Evolutionary conservation across 2,329 filamentous ascomycete genomes (phyloP), one percentile per base, ranked within the genome.

Genomic region (Lachnellula arida): DNA sequence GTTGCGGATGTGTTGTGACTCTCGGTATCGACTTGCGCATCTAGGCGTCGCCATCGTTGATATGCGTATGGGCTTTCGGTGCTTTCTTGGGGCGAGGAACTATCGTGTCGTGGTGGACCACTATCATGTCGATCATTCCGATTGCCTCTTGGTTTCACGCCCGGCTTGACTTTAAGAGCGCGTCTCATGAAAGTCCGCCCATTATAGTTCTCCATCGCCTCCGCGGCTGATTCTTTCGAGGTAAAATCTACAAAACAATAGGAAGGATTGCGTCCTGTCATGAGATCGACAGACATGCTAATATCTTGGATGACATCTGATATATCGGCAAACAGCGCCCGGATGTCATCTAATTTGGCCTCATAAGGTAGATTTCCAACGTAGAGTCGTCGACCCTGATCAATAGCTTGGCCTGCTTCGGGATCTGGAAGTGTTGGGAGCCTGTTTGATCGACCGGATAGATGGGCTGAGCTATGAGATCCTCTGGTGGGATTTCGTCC

Each of bases 161-260:
- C 85, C 1, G 82, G 84, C 39, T 84, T 84, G 61, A 88, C 80
- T 68, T 82, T 86, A 52, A 89, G 71, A 0, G 78, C 73, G 7
- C 86, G 78, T 25, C 81, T 81, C 14, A 81, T 75, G 34, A 89
- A 73, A 12, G 76, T 72, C 19, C 73, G 74, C 17, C 79, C 79
- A 54, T 81, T 75, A 44, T 89, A 72, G 12, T 77, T 73, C n/a
- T 70, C 65, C 68, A 89, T 81, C 1, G 82, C 84, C 1, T 70
- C 69, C 4, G 81, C 75, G 3, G 86, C 86, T 32, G 81, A 74
- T 28, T 81, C 80, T 46, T 76, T 76, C 47, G 75, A 77, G 46
- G 71, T 70, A 55, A 90, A 81, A 65, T 90, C 86, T 46, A 89
- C 81, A 63, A 91, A 90, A 73, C 86, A 90, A 72, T 89, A 89